Conservation (phyloP, 495 filamentous ascomycete genomes). For the Lepraria neglecta region DNA sequence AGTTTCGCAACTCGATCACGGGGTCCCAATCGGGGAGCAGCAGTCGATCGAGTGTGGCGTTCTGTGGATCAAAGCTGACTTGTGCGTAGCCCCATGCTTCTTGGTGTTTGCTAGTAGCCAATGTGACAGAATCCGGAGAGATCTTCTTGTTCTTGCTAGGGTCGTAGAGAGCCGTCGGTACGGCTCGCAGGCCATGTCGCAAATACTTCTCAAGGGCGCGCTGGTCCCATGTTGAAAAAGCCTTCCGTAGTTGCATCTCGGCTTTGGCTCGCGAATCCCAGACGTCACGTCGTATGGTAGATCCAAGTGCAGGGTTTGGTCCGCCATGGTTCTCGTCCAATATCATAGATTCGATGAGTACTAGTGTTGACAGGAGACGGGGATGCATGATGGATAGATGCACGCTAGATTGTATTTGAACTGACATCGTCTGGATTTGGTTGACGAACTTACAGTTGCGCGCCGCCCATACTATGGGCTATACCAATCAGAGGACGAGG, state of each 20-base stretch:
- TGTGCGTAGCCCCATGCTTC: slow-evolving; percentile 42
- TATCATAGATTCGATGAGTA: slow-evolving; percentile 44
- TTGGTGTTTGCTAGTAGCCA: slow-evolving; percentile 58
- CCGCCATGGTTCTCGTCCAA: slow-evolving; percentile 10
- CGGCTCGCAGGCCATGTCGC: slow-evolving; percentile 24
- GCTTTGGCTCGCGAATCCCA: slow-evolving; percentile 26
- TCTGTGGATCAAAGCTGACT: slow-evolving; percentile 21
- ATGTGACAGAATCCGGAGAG: slow-evolving; percentile 45
- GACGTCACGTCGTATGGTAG: slow-evolving; percentile 18
- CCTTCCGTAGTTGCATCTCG: slow-evolving; percentile 21
- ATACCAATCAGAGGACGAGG: slow-evolving; percentile 68
- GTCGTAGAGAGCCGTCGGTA: slow-evolving; percentile 39
- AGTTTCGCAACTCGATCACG: slow-evolving; percentile 31
- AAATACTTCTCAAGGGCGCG: slow-evolving; percentile 28
- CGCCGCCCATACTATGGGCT: slow-evolving; percentile 68
- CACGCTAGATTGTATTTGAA: slow-evolving; percentile 35
- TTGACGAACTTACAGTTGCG: slow-evolving; percentile 44
- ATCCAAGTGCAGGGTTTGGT: not conserved
- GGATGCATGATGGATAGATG: slow-evolving; percentile 38
- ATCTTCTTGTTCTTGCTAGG: slow-evolving; percentile 7
- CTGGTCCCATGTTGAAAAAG: slow-evolving; percentile 25
- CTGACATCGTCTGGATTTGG: slow-evolving; percentile 51
- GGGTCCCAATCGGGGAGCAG: slow-evolving; percentile 44
- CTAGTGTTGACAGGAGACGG: slow-evolving; percentile 39
- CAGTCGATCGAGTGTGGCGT: slow-evolving; percentile 37